These are phyloP conservation scores for Naganishia onofrii DNA, from an alignment of 768 basidiomycete genomes.

Conservation along the genomic window DNA sequence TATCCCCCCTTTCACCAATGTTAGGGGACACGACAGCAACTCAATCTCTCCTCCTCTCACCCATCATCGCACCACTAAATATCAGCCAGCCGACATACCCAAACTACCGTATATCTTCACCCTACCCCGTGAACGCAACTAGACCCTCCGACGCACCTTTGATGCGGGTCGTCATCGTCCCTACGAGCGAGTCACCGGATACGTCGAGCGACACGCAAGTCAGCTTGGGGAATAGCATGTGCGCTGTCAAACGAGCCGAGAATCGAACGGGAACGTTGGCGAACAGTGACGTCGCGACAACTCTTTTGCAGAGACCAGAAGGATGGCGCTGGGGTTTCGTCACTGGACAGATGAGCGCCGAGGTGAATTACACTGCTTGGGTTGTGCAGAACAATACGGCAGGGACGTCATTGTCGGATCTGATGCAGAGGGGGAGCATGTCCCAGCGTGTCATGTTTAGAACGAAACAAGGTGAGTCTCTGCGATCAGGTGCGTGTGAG, in stretches of 20 bases:
- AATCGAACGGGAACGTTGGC: constrained; percentile 27
- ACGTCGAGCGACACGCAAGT: background rate
- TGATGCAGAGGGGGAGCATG: constrained; percentile 24
- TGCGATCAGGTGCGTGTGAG: background rate
- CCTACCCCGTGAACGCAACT: constrained; percentile 33
- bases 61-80: constrained; percentile 34
- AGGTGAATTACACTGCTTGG: constrained; percentile 49
- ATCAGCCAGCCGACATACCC: constrained; percentile 45
- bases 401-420: background rate
- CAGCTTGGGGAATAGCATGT: constrained; percentile 20
- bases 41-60: constrained; percentile 47
- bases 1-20: constrained; percentile 35
- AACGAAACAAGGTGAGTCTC: constrained; percentile 48
- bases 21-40: constrained; percentile 49
- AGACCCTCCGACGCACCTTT: background rate
- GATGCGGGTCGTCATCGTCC: constrained; percentile 38
- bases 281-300: constrained; percentile 22
- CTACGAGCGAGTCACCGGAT: constrained; percentile 33
- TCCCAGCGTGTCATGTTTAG: constrained; percentile 45
- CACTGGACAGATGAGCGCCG: constrained; percentile 28
- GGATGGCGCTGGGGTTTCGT: constrained; percentile 44
- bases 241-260: constrained; percentile 7
- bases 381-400: constrained; percentile 35
- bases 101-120: constrained; percentile 49
- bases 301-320: constrained; percentile 33